Conservation (phyloP, 1,139 yeast species). For the Yamadazyma sp. region DNA sequence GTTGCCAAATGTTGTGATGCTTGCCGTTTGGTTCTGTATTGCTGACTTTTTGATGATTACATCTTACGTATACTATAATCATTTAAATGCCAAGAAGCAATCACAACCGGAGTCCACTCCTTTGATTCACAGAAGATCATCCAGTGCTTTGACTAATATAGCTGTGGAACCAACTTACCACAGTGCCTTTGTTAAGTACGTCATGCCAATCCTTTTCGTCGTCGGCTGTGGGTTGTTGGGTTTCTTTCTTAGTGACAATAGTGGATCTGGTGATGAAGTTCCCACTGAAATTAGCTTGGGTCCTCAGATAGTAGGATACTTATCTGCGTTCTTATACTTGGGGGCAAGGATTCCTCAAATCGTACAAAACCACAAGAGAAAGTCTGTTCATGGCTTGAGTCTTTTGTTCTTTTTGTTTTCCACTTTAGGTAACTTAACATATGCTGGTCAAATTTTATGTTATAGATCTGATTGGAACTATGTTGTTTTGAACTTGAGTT, state of each 20-base stretch:
- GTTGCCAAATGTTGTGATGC: constrained; percentile 65
- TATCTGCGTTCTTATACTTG: constrained; percentile 67
- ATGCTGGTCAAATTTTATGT: constrained; percentile 71
- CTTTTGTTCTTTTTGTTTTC: constrained; percentile 74
- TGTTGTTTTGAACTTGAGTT: constrained; percentile 61
- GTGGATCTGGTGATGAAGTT: constrained; percentile 14
- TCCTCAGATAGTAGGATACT: constrained; percentile 71
- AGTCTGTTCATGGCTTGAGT: constrained; percentile 74
- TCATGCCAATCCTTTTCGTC: constrained; percentile 65
- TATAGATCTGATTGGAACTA: constrained; percentile 63
- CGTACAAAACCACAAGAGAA: constrained; percentile 63
- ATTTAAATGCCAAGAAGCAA: constrained; percentile 39
- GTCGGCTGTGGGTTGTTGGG: constrained; percentile 66
- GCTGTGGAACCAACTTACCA: constrained; percentile 45
- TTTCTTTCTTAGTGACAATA: constrained; percentile 48
- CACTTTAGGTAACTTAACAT: constrained; percentile 72
- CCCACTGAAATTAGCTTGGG: constrained; percentile 40
- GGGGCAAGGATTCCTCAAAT: constrained; percentile 84
- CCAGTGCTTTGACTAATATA: constrained; percentile 44
- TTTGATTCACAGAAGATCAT: constrained; percentile 37
- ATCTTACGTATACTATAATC: constrained; percentile 59
- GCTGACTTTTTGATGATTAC: constrained; percentile 63
- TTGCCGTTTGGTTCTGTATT: constrained; percentile 74
- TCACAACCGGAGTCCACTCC: constrained; percentile 16
- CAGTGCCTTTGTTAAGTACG: constrained; percentile 49